phyloP scores from a whole-genome alignment of 1,284 basidiomycete species.

The Kalmanozyma brasiliensis region DNA sequence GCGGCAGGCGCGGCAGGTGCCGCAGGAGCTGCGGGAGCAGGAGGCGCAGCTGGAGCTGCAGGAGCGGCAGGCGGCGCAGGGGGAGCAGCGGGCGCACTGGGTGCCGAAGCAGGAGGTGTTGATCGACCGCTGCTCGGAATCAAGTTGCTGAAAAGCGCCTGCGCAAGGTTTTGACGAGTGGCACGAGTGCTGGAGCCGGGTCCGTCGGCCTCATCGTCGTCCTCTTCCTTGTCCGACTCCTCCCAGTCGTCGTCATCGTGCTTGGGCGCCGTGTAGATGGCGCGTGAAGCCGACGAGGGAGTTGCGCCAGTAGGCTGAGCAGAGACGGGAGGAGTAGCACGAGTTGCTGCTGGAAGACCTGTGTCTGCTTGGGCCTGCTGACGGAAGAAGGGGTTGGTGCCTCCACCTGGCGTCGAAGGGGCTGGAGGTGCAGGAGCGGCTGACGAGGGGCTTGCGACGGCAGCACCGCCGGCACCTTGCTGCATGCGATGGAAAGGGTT shows the following conservation, averaged over 20 bases:
- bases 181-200: constrained; percentile 61
- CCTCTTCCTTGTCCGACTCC: constrained; percentile 61
- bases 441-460: constrained; percentile 18
- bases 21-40: constrained; percentile 63
- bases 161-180: constrained; percentile 65
- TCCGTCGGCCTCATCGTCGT: constrained; percentile 64
- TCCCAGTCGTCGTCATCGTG: constrained; percentile 66
- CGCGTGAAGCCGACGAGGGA: constrained; percentile 26
- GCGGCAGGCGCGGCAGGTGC: constrained; percentile 66
- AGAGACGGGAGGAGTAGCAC: constrained; percentile 46
- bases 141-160: constrained; percentile 64
- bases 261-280: constrained; percentile 53
- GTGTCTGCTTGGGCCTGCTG: constrained; percentile 33
- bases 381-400: constrained; percentile 64
- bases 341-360: constrained; percentile 39
- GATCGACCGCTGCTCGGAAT: constrained; percentile 56
- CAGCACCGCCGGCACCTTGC: constrained; percentile 34
- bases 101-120: constrained; percentile 47
- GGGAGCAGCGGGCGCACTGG: constrained; percentile 40
- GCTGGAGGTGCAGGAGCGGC: constrained; percentile 27
- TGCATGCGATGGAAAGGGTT: constrained; percentile 64
- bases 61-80: constrained; percentile 49
- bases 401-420: constrained; percentile 23
- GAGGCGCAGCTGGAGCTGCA: constrained; percentile 44
- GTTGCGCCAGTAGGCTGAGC: constrained; percentile 44